These are phyloP conservation scores for Ceratocystiopsis brevicomis DNA, from an alignment of 2,329 filamentous ascomycete species.

Conservation along the genomic window DNA sequence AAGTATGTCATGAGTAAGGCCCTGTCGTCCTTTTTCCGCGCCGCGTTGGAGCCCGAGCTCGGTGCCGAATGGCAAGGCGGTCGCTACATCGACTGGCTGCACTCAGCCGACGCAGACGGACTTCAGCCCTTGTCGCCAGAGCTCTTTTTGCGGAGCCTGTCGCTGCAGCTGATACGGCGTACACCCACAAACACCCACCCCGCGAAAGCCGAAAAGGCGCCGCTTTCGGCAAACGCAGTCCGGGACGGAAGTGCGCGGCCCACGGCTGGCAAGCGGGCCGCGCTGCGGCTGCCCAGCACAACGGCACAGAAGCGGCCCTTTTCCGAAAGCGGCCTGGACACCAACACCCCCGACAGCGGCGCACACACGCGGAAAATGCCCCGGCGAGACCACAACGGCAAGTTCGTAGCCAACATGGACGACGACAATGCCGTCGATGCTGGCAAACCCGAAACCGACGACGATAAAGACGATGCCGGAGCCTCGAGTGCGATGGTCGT, in stretches of 20 bases:
- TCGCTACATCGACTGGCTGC: conserved; percentile 18
- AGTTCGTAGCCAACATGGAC: conserved; percentile 12
- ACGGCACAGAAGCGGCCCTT: conserved; percentile 24
- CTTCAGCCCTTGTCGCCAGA: conserved; percentile 11
- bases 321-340: too few relatives aligned
- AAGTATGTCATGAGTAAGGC: conserved; percentile 18
- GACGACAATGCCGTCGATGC: neutral
- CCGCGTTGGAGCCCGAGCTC: conserved; percentile 19
- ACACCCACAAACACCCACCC: neutral
- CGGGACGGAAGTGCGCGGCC: neutral
- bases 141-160: conserved; percentile 11
- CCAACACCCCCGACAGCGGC: too few relatives aligned
- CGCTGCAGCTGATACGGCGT: conserved; percentile 12
- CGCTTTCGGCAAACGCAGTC: neutral
- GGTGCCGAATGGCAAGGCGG: conserved; percentile 17
- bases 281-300: conserved; percentile 21
- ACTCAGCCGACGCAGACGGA: conserved; percentile 13
- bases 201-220: neutral
- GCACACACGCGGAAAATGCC: too few relatives aligned
- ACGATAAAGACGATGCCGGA: neutral
- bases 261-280: conserved; percentile 24
- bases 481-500: neutral
- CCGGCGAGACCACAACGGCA: too few relatives aligned
- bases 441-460: too few relatives aligned
- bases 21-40: conserved; percentile 25